Percentiles rank a stretch among this genome's conserved stretches.
phyloP scores from a whole-genome alignment of 805 yeast genomes.

The Yarrowia yakushimensis region DNA sequence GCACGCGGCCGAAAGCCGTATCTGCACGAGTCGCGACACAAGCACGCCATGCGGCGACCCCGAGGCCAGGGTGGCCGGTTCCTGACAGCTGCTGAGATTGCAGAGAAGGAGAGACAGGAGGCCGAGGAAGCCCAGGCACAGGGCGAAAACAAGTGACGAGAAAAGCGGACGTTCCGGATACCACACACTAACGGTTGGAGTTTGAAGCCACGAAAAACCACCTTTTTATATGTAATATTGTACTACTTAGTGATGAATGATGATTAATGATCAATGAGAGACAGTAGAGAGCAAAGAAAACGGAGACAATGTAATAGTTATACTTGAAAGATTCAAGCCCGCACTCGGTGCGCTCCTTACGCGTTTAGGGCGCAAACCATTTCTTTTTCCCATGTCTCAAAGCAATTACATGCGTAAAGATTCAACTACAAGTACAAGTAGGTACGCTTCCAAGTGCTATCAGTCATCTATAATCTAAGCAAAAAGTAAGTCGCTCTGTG shows the following conservation, averaged over 20 bases:
- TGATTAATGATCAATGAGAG: not conserved
- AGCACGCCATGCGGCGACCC: conserved; percentile 98
- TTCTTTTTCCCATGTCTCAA: not conserved
- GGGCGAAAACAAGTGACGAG: not conserved
- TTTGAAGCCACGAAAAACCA: conserved; percentile 14
- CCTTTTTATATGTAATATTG: conserved; percentile 20
- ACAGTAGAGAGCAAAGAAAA: not conserved
- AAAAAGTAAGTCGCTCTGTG: conserved; percentile 15
- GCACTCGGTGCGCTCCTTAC: too few relatives aligned
- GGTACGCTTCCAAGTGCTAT: not conserved
- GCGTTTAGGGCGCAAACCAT: not conserved
- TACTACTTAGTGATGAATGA: conserved; percentile 24
- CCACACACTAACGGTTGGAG: conserved; percentile 13
- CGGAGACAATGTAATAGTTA: not conserved
- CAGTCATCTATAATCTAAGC: not conserved
- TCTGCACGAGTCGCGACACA: conserved; percentile 93
- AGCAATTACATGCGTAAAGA: too few relatives aligned
- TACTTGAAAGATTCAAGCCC: not conserved
- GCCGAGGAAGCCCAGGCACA: conserved; percentile 28
- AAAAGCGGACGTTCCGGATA: not conserved
- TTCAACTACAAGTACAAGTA: too few relatives aligned
- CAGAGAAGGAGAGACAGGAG: conserved; percentile 50
- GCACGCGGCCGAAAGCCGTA: conserved; percentile 92
- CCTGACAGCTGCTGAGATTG: conserved; percentile 84
- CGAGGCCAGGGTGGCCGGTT: conserved; percentile 99